phyloP scores from a whole-genome alignment of 2,329 filamentous ascomycete species.

The Lasiodiplodia hormozganensis region DNA sequence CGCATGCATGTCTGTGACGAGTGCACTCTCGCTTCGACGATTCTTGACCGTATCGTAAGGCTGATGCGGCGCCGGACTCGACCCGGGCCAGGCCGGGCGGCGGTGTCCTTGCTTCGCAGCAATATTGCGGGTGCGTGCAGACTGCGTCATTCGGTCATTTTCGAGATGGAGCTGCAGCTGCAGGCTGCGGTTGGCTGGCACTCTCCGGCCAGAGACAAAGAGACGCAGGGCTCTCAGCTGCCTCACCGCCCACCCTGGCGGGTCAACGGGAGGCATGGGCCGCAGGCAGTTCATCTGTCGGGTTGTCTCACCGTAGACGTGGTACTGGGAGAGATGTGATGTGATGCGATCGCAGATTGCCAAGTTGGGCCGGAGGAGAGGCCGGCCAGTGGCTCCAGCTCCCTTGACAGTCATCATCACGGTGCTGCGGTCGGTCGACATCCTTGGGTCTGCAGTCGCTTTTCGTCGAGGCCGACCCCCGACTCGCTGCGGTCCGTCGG shows the following conservation, averaged over 20 bases:
- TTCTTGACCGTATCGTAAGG: background rate
- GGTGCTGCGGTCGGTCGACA: background rate
- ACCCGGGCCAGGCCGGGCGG: background rate
- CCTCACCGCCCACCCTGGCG: background rate
- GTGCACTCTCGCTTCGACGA: background rate
- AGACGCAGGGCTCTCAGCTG: conserved; percentile 4
- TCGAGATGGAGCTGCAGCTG: background rate
- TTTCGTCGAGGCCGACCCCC: background rate
- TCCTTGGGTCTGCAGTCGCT: background rate
- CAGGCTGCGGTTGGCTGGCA: background rate
- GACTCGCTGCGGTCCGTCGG: background rate
- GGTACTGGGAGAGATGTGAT: conserved; percentile 7
- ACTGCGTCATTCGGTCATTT: background rate
- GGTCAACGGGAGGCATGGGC: background rate
- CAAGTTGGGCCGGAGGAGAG: background rate
- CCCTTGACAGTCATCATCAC: background rate
- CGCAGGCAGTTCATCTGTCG: background rate
- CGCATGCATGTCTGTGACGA: background rate
- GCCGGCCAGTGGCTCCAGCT: background rate
- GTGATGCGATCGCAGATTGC: background rate
- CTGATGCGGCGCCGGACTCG: background rate
- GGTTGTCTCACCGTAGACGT: conserved; percentile 1
- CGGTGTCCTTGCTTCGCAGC: conserved; percentile 1
- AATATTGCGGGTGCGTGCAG: conserved; percentile 6
- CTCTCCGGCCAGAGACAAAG: background rate